Base-by-base conservation (phyloP, 352 stramenopile species). In the Phytophthora meadii region DNA sequence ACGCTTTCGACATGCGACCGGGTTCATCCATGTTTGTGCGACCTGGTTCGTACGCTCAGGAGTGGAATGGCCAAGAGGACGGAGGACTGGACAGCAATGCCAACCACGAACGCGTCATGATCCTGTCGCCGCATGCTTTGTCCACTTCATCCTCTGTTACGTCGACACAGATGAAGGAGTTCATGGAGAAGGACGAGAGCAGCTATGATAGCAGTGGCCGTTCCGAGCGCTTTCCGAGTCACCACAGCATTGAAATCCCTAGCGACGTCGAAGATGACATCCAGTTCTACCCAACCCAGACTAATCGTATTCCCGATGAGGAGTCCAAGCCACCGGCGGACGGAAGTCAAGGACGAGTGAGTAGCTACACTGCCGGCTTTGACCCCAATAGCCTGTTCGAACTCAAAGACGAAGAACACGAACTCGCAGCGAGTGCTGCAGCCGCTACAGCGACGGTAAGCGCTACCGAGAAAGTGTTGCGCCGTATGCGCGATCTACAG, bases 221-320 rank as follows among this genome's bases (percentile, higher is more conserved):
- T 28, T 69, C 55, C 1, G 54, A 54, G 30, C 36, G 3, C 44
- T 67, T 61, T 47, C 39, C 27, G 19, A 66, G 52, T 39, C 61
- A 62, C 12, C 25, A 64, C 15, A 63, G 56, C 49, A 40, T 44
- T 34, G 59, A 64, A 5, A 53, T 49, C 9, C 41, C 37, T n/a
- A 76, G 67, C 36, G 65, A 74, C 17, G 59, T 49, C 3, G 74
- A 81, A 25, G 19, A 59, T 34, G 70, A 72, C 3, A 77, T 87
- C 41, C 70, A 84, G 51, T 87, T 84, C 48, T 79, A 81, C 41
- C 75, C 78, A 5, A 73, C 51, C 7, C 66, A 66, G 28, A 56
- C 24, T 5, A 63, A 68, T 44, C n/a, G 49, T 48, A n/a, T 51
- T 46, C 2, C 47, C 41, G 63, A 68, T 14, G 54, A 57, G 25